These are phyloP conservation scores for Wallacemonas sp. DNA, from an alignment of 208 protist species.

Conservation along the genomic window DNA sequence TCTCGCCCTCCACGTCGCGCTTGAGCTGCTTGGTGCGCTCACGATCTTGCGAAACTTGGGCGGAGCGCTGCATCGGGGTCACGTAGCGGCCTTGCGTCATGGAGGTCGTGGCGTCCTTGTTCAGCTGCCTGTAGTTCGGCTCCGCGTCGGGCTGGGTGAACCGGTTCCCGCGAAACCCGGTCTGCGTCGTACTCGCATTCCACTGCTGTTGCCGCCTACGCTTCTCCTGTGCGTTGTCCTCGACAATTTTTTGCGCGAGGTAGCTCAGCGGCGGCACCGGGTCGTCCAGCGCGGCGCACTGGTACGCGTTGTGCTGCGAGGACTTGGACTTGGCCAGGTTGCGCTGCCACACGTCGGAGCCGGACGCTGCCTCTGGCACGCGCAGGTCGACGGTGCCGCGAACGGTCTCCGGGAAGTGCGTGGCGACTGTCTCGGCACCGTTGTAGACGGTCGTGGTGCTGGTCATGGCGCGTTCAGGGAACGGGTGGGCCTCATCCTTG, in stretches of 20 bases:
- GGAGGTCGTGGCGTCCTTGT: neutral
- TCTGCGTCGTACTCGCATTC: conserved; percentile 39
- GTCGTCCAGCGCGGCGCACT: conserved; percentile 33
- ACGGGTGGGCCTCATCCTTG: conserved; percentile 72
- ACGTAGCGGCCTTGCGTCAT: conserved; percentile 32
- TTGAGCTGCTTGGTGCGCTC: conserved; percentile 24
- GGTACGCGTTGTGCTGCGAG: conserved; percentile 37
- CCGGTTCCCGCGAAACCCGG: conserved; percentile 24
- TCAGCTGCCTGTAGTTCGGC: conserved; percentile 36
- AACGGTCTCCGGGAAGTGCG: conserved; percentile 62
- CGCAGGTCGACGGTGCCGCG: conserved; percentile 43
- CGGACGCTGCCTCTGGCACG: conserved; percentile 12
- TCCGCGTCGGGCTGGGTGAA: conserved; percentile 16
- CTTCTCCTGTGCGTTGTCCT: conserved; percentile 47
- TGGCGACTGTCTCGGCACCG: conserved; percentile 55
- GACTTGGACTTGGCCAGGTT: conserved; percentile 20
- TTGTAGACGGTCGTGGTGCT: conserved; percentile 58
- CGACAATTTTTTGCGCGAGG: conserved; percentile 42
- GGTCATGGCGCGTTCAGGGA: conserved; percentile 61
- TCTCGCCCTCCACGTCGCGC: conserved; percentile 24
- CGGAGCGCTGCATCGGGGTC: conserved; percentile 36
- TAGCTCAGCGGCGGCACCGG: conserved; percentile 39
- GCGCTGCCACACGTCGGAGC: conserved; percentile 32
- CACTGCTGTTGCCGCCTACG: conserved; percentile 35
- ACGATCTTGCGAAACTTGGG: conserved; percentile 30